These are phyloP conservation scores for Daedalea quercina DNA, from an alignment of 768 basidiomycete species.

Conservation along the genomic window DNA sequence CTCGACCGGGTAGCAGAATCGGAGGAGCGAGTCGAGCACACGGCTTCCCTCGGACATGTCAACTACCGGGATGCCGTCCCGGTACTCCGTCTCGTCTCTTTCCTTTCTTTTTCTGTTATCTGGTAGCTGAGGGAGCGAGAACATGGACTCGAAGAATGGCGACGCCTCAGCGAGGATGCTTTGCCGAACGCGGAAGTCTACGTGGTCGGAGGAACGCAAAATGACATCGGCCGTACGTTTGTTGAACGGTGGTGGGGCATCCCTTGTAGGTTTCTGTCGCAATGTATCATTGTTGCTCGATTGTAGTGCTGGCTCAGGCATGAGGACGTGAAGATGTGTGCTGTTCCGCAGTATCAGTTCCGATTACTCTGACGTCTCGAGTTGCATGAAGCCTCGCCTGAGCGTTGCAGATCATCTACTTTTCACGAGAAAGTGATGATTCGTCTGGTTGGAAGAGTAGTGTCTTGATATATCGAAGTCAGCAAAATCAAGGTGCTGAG, in stretches of 20 bases:
- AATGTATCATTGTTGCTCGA: too few relatives aligned
- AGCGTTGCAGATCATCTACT: too few relatives aligned
- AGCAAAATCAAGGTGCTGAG: too few relatives aligned
- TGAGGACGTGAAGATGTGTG: too few relatives aligned
- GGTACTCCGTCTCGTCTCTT: background rate
- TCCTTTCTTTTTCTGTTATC: background rate
- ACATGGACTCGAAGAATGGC: conserved; percentile 11
- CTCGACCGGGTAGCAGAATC: conserved; percentile 18
- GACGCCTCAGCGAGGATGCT: conserved; percentile 9
- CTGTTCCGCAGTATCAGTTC: too few relatives aligned
- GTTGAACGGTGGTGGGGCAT: conserved; percentile 8
- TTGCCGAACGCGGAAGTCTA: conserved; percentile 9
- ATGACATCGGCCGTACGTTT: conserved; percentile 6
- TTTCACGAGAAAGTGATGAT: too few relatives aligned
- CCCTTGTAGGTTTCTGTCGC: background rate
- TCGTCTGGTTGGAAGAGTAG: background rate
- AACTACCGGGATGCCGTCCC: conserved; percentile 1
- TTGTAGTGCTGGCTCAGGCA: too few relatives aligned
- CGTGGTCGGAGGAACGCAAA: conserved; percentile 12
- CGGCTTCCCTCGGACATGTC: conserved; percentile 14
- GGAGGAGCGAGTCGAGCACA: conserved; percentile 16
- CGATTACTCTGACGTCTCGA: too few relatives aligned
- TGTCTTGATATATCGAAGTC: too few relatives aligned
- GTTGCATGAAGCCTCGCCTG: too few relatives aligned
- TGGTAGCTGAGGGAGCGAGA: conserved; percentile 6